A percentile compares a stretch with the other conserved stretches of the same genome.
phyloP scores from a whole-genome alignment of 1,284 basidiomycete genomes.

The Sphagnurus paluster region DNA sequence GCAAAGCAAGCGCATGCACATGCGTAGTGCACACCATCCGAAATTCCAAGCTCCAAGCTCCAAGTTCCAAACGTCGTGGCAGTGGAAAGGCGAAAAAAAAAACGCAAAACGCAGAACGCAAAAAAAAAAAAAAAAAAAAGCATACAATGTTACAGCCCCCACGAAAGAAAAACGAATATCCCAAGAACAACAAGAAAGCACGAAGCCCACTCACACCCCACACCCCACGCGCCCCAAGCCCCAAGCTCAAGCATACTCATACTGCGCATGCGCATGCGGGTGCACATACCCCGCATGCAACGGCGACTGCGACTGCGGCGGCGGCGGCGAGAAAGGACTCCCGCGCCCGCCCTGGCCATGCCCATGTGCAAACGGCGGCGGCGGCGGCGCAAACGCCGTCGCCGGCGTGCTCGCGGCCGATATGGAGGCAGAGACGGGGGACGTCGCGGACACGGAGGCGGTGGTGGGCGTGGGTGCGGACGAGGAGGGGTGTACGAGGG shows the following conservation, averaged over 20 bases:
- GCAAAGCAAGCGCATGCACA: background rate
- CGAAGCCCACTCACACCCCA: background rate
- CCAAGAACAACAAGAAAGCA: constrained; percentile 2
- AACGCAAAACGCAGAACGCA: background rate
- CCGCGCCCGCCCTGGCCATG: constrained; percentile 8
- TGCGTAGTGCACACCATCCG: no score
- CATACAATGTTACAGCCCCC: background rate
- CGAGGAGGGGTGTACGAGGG: background rate
- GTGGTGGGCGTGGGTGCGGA: background rate
- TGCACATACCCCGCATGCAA: background rate
- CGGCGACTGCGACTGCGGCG: constrained; percentile 3
- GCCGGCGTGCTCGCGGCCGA: background rate
- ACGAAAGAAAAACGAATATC: background rate
- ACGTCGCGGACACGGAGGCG: background rate
- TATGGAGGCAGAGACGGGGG: background rate
- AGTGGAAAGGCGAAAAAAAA: background rate
- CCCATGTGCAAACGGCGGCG: background rate
- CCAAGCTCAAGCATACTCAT: constrained; percentile 3
- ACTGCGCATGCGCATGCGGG: background rate
- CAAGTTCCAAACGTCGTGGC: no score
- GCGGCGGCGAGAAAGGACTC: constrained; percentile 7
- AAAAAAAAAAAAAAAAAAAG: background rate
- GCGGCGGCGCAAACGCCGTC: background rate
- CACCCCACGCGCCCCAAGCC: background rate
- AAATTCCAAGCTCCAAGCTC: no score